phyloP scores from a whole-genome alignment of 2,329 filamentous ascomycete species.

The Ascosphaera pollenicola region DNA sequence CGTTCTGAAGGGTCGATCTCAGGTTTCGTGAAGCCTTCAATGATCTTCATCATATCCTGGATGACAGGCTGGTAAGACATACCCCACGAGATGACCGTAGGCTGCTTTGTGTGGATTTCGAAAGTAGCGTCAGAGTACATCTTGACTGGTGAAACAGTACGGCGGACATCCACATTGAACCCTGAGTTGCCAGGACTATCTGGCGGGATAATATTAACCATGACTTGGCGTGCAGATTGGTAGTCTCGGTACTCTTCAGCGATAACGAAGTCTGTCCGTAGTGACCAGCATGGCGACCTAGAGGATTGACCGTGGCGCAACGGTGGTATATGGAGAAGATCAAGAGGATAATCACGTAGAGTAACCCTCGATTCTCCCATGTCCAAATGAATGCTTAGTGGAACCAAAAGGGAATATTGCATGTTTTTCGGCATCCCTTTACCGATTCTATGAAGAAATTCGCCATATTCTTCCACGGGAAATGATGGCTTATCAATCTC shows the following conservation, averaged over 20 bases:
- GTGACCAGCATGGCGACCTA: constrained; percentile 55
- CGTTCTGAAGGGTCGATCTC: constrained; percentile 82
- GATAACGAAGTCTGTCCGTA: constrained; percentile 83
- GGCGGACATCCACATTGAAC: constrained; percentile 67
- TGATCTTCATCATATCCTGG: constrained; percentile 99
- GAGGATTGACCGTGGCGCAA: constrained; percentile 61
- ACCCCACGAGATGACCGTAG: constrained; percentile 90
- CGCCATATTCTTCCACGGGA: constrained; percentile 54
- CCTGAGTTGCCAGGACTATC: constrained; percentile 36
- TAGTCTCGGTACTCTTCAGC: constrained; percentile 75
- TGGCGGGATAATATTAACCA: constrained; percentile 65
- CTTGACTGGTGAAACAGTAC: constrained; percentile 87
- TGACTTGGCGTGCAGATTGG: constrained; percentile 58
- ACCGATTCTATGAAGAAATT: constrained; percentile 73
- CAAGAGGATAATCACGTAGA: constrained; percentile 80
- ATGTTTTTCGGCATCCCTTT: constrained; percentile 91
- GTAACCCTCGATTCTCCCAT: constrained; percentile 80
- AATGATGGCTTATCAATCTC: constrained; percentile 85
- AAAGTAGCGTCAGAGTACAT: constrained; percentile 84
- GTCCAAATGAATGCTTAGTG: constrained; percentile 70
- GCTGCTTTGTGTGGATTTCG: constrained; percentile 79
- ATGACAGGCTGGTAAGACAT: constrained; percentile 95
- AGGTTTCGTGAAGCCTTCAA: constrained; percentile 93
- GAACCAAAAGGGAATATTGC: constrained; percentile 71
- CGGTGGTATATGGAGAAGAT: constrained; percentile 70